Evolutionary conservation across 441 rosid species (phyloP).

Genomic region (Lepidium campestre): DNA sequence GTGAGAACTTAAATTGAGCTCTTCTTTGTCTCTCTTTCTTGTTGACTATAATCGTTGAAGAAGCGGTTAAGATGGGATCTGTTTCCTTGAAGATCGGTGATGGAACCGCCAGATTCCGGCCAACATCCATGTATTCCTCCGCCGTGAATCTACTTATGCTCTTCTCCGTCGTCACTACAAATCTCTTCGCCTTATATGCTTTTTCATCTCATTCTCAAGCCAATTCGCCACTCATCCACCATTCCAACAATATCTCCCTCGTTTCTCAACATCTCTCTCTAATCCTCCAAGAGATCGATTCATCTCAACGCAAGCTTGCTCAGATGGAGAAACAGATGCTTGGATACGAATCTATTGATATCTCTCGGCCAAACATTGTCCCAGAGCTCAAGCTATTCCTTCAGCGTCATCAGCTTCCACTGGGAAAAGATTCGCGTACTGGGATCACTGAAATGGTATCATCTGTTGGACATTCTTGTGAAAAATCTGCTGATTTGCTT

Average conservation of each 20-base stretch:
- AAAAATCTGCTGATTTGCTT: constrained; percentile 72
- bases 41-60: background rate
- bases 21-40: background rate
- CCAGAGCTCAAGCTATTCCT: constrained; percentile 77
- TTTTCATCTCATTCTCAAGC: constrained; percentile 59
- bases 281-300: constrained; percentile 76
- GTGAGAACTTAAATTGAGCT: constrained; percentile 1
- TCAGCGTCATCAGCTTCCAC: constrained; percentile 73
- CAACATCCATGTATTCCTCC: constrained; percentile 67
- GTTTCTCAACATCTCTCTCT: constrained; percentile 83
- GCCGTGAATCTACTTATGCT: constrained; percentile 88
- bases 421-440: constrained; percentile 91
- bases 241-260: constrained; percentile 59
- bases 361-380: constrained; percentile 80
- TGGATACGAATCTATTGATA: constrained; percentile 71
- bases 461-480: constrained; percentile 85
- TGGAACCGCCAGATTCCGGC: constrained; percentile 84
- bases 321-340: constrained; percentile 81
- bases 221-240: constrained; percentile 11
- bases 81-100: constrained; percentile 78
- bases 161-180: constrained; percentile 78
- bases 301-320: constrained; percentile 83
- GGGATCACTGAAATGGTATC: constrained; percentile 97
- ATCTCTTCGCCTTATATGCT: constrained; percentile 85
- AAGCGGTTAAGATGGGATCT: constrained; percentile 51